Evolutionary conservation across 169 alveolate species (phyloP).

Genomic region (Cryptosporidium tyzzeri): DNA sequence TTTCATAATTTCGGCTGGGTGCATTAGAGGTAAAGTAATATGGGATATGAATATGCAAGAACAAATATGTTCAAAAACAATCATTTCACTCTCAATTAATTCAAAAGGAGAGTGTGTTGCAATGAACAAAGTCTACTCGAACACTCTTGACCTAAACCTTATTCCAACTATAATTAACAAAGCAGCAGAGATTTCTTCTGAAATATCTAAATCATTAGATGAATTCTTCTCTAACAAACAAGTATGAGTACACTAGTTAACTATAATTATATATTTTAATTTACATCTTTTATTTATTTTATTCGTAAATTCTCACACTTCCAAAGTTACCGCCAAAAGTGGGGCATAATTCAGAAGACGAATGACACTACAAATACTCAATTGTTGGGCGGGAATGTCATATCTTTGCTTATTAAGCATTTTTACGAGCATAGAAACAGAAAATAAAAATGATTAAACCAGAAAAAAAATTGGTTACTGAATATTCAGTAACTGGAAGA

Average conservation of each 20-base stretch:
- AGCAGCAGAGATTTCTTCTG: slow-evolving; percentile 30
- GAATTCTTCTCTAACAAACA: slow-evolving; percentile 26
- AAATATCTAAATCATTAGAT: slow-evolving; percentile 25
- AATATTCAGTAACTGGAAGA: slow-evolving; percentile 44
- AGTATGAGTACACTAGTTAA: background rate
- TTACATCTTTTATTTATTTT: background rate
- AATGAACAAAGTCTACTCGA: slow-evolving; percentile 53
- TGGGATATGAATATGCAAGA: slow-evolving; percentile 75
- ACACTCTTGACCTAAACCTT: slow-evolving; percentile 37
- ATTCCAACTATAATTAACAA: slow-evolving; percentile 29
- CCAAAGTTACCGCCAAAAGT: background rate
- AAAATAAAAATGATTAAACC: slow-evolving; percentile 6
- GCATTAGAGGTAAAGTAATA: slow-evolving; percentile 42
- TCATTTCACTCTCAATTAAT: slow-evolving; percentile 49
- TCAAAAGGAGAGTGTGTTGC: slow-evolving; percentile 35
- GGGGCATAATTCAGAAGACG: background rate
- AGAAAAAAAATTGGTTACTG: background rate
- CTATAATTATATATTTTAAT: background rate
- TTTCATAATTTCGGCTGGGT: slow-evolving; percentile 56
- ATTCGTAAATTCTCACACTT: background rate
- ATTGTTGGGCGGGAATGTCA: background rate
- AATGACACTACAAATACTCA: background rate
- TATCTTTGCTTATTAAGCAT: background rate
- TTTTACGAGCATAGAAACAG: background rate
- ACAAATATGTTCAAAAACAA: slow-evolving; percentile 51